phyloP scores from a whole-genome alignment of 2,329 filamentous ascomycete genomes.

The Exophiala oligosperma region DNA sequence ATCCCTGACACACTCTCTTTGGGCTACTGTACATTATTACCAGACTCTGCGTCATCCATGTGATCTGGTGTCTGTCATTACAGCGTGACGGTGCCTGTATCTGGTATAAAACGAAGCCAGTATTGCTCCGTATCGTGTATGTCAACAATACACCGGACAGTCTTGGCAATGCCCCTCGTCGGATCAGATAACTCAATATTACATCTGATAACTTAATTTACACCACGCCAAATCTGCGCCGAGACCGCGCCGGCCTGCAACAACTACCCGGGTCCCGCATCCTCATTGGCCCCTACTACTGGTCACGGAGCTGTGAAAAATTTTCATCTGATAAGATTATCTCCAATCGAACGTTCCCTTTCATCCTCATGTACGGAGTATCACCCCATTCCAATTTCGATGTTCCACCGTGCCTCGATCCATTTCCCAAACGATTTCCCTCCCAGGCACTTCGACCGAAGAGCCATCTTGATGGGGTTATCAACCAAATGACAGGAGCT shows the following conservation, averaged over 20 bases:
- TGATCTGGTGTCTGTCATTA: no score
- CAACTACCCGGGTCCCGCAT: background rate
- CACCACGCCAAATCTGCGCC: background rate
- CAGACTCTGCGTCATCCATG: background rate
- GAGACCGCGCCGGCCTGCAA: background rate
- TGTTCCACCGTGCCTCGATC: background rate
- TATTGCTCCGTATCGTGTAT: background rate
- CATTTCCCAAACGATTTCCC: background rate
- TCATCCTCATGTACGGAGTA: background rate
- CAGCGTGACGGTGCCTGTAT: background rate
- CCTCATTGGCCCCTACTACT: background rate
- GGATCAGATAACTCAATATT: conserved; percentile 15
- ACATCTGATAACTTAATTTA: conserved; percentile 19
- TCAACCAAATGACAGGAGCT: background rate
- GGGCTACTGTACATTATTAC: no score
- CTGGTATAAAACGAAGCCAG: background rate
- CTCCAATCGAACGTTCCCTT: conserved; percentile 3
- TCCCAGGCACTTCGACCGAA: background rate
- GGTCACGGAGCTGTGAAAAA: conserved; percentile 8
- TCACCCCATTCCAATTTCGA: background rate
- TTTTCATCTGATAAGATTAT: conserved; percentile 26
- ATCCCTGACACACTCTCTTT: no score
- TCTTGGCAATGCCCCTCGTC: background rate
- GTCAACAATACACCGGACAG: background rate
- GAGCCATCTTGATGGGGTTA: no score